Percentiles rank a stretch among this genome's conserved stretches.
Conservation (phyloP, 2,329 filamentous ascomycete species). For the Trichoderma sp. region DNA sequence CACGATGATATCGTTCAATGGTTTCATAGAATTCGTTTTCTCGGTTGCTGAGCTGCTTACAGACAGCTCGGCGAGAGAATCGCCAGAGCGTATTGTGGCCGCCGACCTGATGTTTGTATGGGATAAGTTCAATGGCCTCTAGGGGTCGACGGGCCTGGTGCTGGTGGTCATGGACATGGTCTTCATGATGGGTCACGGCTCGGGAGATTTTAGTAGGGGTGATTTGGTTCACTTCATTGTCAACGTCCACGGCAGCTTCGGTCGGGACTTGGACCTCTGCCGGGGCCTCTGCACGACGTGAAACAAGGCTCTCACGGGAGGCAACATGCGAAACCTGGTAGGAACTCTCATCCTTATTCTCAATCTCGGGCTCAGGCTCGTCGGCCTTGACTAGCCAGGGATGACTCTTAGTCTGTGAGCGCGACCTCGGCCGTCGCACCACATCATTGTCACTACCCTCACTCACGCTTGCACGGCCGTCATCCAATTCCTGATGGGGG, state of each 20-base stretch:
- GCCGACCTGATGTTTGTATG: constrained; percentile 95
- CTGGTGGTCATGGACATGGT: constrained; percentile 52
- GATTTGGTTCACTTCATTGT: constrained; percentile 38
- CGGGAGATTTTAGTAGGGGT: constrained; percentile 32
- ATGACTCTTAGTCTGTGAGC: constrained; percentile 39
- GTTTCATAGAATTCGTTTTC: constrained; percentile 99
- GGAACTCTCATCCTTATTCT: constrained; percentile 27
- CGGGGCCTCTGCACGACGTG: constrained; percentile 32
- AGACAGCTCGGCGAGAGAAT: constrained; percentile 91
- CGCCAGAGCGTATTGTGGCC: constrained; percentile 95
- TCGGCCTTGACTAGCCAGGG: constrained; percentile 60
- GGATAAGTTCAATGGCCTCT: constrained; percentile 91
- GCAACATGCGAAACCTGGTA: constrained; percentile 27
- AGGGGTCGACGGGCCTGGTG: constrained; percentile 59
- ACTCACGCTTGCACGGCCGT: constrained; percentile 31
- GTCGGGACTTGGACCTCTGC: constrained; percentile 34
- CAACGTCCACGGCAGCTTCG: constrained; percentile 42
- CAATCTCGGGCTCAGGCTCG: constrained; percentile 40
- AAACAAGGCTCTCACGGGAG: constrained; percentile 31
- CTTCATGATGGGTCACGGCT: constrained; percentile 43
- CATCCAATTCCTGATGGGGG: constrained; percentile 63
- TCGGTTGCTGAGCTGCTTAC: constrained; percentile 96
- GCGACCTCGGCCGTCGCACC: constrained; percentile 46
- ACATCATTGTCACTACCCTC: constrained; percentile 40
- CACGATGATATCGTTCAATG: constrained; percentile 85